Base-by-base conservation (phyloP, 352 stramenopile genomes). In the Phytophthora vignae region DNA sequence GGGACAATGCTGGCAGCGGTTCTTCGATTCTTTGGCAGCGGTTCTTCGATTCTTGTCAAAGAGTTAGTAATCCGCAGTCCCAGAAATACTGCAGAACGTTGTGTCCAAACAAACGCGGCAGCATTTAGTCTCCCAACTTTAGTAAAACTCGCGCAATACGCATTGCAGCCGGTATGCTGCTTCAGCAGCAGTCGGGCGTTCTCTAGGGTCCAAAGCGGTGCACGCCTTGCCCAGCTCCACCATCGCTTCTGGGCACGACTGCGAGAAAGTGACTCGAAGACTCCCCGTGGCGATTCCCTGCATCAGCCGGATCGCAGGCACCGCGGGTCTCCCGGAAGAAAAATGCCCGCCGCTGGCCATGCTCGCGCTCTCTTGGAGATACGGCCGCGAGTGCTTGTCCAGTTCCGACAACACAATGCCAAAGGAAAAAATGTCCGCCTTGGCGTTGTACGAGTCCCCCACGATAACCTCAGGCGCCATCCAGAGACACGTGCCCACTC, bases 371-470 rank as follows among this genome's bases (percentile, higher is more conserved):
- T 54, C 44, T 19, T 54, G 10, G 25, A 33, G 11, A 25, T 73
- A 73, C 1, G 66, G 66, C 40, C 49, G 12, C 19, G 27, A 17
- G n/a, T 73, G 55, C 11, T 27, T 60, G 33, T 67, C 50, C 21
- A 73, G 27, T 44, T 73, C 66, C 6, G 48, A 61, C 9, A 73
- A 14, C 2, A 73, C 46, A 33, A 67, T 48, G 11, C 66, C 66
- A 29, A 73, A 66, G 4, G 66, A 73, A 29, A 68, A 73, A 1
- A 73, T 53, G 53, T 73, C 66, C 6, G 66, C 52, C 53, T 73
- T 66, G 15, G 62, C 46, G 19, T 67, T 19, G n/a, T 73, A 73
- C 11, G 38, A 2, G 12, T 60, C 25, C 2, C 57, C 66, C 50
- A 68, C 59, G 12, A 73, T 58, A 3, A 72, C 65, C 19, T 68